Evolutionary conservation across 257 asterid genomes (phyloP).

Genomic region (Solanum boliviense): DNA sequence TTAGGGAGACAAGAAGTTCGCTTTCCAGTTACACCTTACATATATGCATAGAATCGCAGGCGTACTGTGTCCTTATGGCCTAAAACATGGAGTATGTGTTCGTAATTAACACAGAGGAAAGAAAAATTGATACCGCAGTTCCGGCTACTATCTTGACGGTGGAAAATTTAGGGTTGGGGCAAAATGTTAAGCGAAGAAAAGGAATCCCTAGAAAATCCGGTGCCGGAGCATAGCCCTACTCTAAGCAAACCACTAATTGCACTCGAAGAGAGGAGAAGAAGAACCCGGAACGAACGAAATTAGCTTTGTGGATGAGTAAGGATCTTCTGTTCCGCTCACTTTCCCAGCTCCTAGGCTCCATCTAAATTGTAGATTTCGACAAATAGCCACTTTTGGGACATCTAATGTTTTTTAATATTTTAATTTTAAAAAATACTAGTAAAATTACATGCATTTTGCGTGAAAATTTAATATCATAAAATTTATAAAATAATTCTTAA

Average conservation of each 20-base stretch:
- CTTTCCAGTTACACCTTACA: background rate
- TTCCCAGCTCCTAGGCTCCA: background rate
- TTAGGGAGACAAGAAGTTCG: background rate
- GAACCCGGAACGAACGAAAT: background rate
- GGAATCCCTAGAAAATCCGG: background rate
- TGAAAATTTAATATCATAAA: too few relatives aligned
- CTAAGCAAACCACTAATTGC: background rate
- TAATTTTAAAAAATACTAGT: too few relatives aligned
- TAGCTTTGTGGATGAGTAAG: background rate
- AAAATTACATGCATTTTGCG: rapidly evolving
- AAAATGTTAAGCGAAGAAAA: background rate
- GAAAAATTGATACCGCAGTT: background rate
- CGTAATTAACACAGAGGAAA: background rate
- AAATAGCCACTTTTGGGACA: background rate
- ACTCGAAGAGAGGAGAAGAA: background rate
- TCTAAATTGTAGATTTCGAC: background rate
- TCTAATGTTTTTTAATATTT: too few relatives aligned
- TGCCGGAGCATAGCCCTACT: background rate
- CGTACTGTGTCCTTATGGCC: background rate
- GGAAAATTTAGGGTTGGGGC: background rate
- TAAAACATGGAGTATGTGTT: background rate
- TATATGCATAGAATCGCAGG: background rate
- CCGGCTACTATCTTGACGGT: background rate
- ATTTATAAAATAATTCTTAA: too few relatives aligned
- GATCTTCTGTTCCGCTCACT: background rate